These are phyloP conservation scores for Arthrocladium fulminans DNA, from an alignment of 2,329 filamentous ascomycete genomes.

Conservation along the genomic window DNA sequence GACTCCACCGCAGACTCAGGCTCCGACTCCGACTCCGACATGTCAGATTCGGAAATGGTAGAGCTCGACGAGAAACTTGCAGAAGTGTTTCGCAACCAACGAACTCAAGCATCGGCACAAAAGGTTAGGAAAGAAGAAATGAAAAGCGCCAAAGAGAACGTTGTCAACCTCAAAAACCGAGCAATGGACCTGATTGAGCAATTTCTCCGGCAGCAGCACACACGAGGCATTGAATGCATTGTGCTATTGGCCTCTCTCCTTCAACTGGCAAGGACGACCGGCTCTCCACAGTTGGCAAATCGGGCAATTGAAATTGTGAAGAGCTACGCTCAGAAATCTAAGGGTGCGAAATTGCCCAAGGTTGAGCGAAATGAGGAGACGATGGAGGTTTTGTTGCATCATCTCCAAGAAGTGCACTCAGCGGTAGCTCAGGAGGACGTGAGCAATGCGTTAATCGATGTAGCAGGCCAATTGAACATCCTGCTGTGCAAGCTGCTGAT, in stretches of 20 bases:
- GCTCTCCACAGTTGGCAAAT: conserved; percentile 63
- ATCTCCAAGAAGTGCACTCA: conserved; percentile 40
- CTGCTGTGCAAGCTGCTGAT: conserved; percentile 37
- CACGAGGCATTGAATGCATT: conserved; percentile 55
- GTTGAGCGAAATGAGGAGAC: conserved; percentile 38
- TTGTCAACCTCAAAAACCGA: conserved; percentile 90
- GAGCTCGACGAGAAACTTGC: conserved; percentile 72
- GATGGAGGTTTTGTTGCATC: conserved; percentile 36
- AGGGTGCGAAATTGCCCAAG: conserved; percentile 38
- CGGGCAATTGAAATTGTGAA: conserved; percentile 66
- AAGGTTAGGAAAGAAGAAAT: conserved; percentile 70
- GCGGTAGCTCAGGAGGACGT: conserved; percentile 58
- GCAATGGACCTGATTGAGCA: conserved; percentile 80
- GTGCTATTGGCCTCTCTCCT: conserved; percentile 67
- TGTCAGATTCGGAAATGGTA: conserved; percentile 96
- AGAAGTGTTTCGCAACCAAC: conserved; percentile 73
- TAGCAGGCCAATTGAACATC: conserved; percentile 55
- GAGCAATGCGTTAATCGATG: conserved; percentile 59
- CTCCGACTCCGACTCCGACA: conserved; percentile 59
- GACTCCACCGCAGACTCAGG: conserved; percentile 38
- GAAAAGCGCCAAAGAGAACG: conserved; percentile 77
- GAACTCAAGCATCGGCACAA: conserved; percentile 31
- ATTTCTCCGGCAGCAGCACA: conserved; percentile 71
- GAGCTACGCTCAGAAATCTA: conserved; percentile 59
- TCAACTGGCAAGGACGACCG: conserved; percentile 66